A percentile compares a stretch with the other conserved stretches of the same genome.
Conservation (phyloP, 768 basidiomycete species). For the Fistulinella prunicolor region DNA sequence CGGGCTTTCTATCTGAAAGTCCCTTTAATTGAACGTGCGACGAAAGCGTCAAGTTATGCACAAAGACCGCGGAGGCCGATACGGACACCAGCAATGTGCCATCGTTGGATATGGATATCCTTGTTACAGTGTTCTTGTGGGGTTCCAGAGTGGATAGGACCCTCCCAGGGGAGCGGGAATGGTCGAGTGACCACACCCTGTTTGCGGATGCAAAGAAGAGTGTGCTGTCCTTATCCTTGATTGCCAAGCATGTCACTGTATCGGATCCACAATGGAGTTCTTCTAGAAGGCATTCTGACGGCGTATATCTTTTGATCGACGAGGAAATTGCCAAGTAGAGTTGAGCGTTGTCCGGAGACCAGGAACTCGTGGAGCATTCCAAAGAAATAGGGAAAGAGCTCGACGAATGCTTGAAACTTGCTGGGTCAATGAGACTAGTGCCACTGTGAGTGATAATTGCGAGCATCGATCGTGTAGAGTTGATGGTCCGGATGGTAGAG, state of each 20-base stretch:
- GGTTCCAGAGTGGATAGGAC: constrained; percentile 48
- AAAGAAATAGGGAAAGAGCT: constrained; percentile 39
- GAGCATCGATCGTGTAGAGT: constrained; percentile 42
- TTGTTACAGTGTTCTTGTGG: constrained; percentile 49
- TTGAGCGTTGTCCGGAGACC: constrained; percentile 55
- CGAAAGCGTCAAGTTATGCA: constrained; percentile 57
- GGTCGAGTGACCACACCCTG: constrained; percentile 52
- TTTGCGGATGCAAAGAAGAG: constrained; percentile 48
- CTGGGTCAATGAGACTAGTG: constrained; percentile 48
- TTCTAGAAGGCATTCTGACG: constrained; percentile 42
- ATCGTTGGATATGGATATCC: constrained; percentile 60
- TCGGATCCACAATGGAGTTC: constrained; percentile 38
- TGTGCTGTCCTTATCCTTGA: constrained; percentile 35
- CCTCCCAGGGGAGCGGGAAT: constrained; percentile 35
- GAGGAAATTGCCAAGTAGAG: constrained; percentile 52
- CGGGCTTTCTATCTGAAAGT: constrained; percentile 38
- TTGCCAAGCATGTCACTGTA: constrained; percentile 30
- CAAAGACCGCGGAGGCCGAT: constrained; percentile 49
- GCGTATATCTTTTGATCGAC: constrained; percentile 52
- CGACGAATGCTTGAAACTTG: constrained; percentile 44
- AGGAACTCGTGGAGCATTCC: constrained; percentile 33
- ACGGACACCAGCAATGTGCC: constrained; percentile 53
- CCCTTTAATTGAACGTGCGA: constrained; percentile 57
- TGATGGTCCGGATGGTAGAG: not conserved
- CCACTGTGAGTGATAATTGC: constrained; percentile 48